These are phyloP conservation scores for Tripterygium wilfordii DNA, from an alignment of 177 flowering plant genomes.

Conservation along the genomic window DNA sequence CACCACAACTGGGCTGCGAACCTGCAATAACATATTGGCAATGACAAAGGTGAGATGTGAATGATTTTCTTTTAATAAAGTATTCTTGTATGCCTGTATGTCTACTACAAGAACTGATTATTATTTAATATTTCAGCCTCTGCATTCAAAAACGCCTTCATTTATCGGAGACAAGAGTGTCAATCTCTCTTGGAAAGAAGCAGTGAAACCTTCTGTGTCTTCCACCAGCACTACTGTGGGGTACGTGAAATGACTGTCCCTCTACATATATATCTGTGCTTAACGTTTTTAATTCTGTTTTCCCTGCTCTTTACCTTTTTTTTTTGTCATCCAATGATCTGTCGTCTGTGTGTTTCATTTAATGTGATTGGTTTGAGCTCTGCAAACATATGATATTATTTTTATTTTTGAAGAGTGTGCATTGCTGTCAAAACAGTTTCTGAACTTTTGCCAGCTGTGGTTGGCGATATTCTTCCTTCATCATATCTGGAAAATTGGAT, in stretches of 20 bases:
- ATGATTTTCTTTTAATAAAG: no score
- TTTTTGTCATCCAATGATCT: no score
- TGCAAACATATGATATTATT: no score
- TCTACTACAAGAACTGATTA: neutral
- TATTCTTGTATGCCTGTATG: no score
- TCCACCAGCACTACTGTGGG: slow-evolving; percentile 38
- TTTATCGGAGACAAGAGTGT: slow-evolving; percentile 81
- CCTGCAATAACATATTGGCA: slow-evolving; percentile 87
- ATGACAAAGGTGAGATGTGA: slow-evolving; percentile 81
- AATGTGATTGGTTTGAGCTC: no score
- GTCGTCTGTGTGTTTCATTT: no score
- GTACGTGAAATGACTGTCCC: slow-evolving; percentile 30
- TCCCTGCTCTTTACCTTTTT: neutral
- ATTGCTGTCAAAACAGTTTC: no score
- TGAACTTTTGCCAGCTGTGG: no score
- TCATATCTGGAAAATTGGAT: no score
- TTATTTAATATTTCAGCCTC: slow-evolving; percentile 38
- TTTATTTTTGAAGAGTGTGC: no score
- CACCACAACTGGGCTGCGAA: slow-evolving; percentile 73
- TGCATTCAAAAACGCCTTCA: slow-evolving; percentile 72
- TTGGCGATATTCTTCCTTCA: no score
- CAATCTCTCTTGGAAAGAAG: slow-evolving; percentile 87
- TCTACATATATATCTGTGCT: neutral
- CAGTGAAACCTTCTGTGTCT: slow-evolving; percentile 35
- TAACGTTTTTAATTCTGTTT: neutral